These are phyloP conservation scores for Nicotiana obtusifolia DNA, from an alignment of 257 asterid genomes.

Conservation along the genomic window DNA sequence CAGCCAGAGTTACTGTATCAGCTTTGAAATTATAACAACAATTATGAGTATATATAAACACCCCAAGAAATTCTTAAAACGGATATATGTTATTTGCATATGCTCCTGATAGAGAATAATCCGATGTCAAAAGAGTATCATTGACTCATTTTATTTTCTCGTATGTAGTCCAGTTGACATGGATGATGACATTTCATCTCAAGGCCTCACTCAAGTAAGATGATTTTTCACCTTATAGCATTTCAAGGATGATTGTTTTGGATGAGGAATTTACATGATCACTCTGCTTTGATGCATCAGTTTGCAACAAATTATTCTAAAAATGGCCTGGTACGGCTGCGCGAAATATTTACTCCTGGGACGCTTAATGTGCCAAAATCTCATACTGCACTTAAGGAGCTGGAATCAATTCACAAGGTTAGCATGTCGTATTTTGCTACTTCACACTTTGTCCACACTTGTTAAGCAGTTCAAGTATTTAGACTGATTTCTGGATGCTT, in stretches of 20 bases:
- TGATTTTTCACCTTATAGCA: conserved; percentile 4
- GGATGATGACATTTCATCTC: conserved; percentile 73
- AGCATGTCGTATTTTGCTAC: conserved; percentile 6
- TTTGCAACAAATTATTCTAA: conserved; percentile 71
- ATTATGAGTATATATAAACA: too few species aligned
- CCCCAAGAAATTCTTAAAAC: too few species aligned
- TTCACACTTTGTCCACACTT: not conserved
- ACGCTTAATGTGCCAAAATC: conserved; percentile 68
- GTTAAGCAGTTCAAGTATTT: not conserved
- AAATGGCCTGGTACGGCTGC: conserved; percentile 59
- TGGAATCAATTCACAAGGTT: conserved; percentile 98
- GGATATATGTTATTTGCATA: too few species aligned
- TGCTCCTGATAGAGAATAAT: too few species aligned
- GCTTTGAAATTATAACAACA: too few species aligned
- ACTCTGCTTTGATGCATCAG: conserved; percentile 35
- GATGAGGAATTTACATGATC: not conserved
- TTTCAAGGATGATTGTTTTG: not conserved
- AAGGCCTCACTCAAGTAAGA: conserved; percentile 86
- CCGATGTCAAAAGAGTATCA: too few species aligned
- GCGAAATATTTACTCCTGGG: conserved; percentile 89
- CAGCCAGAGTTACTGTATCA: too few species aligned
- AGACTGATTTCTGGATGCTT: not conserved
- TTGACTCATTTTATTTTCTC: conserved; percentile 17
- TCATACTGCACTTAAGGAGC: conserved; percentile 72
- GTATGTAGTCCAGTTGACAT: conserved; percentile 85